phyloP scores from a whole-genome alignment of 164 flowering plant genomes.

The Piper betle region DNA sequence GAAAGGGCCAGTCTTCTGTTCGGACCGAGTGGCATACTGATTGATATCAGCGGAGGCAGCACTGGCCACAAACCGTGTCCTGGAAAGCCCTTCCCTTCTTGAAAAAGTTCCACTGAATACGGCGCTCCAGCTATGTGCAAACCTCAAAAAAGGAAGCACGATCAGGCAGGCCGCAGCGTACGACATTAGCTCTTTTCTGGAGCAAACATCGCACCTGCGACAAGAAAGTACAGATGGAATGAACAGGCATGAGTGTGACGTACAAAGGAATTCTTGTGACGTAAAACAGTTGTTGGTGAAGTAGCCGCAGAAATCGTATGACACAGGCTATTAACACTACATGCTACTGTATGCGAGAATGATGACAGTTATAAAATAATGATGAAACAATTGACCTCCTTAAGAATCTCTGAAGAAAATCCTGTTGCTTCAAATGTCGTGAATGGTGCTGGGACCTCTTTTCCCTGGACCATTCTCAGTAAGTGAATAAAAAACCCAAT shows the following conservation, averaged over 20 bases:
- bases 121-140: slow-evolving; percentile 61
- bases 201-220: slow-evolving; percentile 99
- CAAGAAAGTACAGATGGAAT: slow-evolving; percentile 39
- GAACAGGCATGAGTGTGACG: slow-evolving; percentile 45
- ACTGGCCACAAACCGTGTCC: slow-evolving; percentile 58
- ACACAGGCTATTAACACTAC: not conserved
- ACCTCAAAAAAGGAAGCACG: slow-evolving; percentile 43
- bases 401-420: slow-evolving; percentile 75
- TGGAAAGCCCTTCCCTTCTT: slow-evolving; percentile 61
- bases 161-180: slow-evolving; percentile 53
- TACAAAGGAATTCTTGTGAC: slow-evolving; percentile 37
- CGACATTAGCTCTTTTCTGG: slow-evolving; percentile 99
- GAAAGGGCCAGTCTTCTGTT: slow-evolving; percentile 49
- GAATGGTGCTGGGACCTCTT: slow-evolving; percentile 65
- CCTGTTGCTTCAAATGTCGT: slow-evolving; percentile 71
- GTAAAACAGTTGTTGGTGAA: slow-evolving; percentile 8
- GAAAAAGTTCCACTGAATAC: slow-evolving; percentile 47
- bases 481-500: too few relatives aligned
- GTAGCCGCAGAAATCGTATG: not conserved
- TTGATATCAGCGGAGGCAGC: slow-evolving; percentile 61
- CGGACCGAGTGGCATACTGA: slow-evolving; percentile 71
- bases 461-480: slow-evolving; percentile 34
- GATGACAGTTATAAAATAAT: not conserved
- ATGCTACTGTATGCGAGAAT: slow-evolving; percentile 1
- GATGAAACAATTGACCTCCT: slow-evolving; percentile 44